phyloP scores from a whole-genome alignment of 2,329 filamentous ascomycete genomes.

The Meredithiella fracta region DNA sequence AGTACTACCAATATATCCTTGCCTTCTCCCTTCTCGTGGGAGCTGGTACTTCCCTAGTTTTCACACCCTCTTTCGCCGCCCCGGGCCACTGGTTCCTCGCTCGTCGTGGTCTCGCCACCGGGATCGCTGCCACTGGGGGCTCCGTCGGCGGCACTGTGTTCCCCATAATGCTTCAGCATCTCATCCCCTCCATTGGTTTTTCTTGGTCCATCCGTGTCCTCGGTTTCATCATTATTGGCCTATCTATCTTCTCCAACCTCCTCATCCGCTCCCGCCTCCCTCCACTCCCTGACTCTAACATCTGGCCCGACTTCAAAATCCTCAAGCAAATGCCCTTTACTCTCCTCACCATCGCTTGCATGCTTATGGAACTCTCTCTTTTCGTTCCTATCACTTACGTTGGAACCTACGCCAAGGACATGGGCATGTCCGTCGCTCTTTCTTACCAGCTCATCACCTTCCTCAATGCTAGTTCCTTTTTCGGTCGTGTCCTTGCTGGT shows the following conservation, averaged over 20 bases:
- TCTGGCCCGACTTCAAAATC: constrained; percentile 43
- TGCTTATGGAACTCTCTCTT: constrained; percentile 54
- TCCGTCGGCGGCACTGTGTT: constrained; percentile 53
- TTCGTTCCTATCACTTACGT: constrained; percentile 66
- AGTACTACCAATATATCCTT: constrained; percentile 69
- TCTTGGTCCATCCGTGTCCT: constrained; percentile 33
- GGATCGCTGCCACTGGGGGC: constrained; percentile 55
- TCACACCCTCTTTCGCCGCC: constrained; percentile 58
- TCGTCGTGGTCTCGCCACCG: constrained; percentile 61
- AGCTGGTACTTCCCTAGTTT: constrained; percentile 56
- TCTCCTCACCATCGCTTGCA: constrained; percentile 44
- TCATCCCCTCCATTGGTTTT: constrained; percentile 33
- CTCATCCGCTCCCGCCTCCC: constrained; percentile 39
- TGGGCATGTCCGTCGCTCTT: constrained; percentile 16
- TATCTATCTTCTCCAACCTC: constrained; percentile 31
- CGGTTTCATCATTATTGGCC: constrained; percentile 32
- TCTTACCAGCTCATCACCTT: constrained; percentile 63
- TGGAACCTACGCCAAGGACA: constrained; percentile 43
- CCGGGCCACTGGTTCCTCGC: constrained; percentile 64
- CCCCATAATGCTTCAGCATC: constrained; percentile 29
- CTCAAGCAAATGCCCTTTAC: constrained; percentile 44
- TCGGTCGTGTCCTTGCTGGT: constrained; percentile 63
- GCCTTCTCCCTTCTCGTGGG: constrained; percentile 60
- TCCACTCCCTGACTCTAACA: constrained; percentile 25
- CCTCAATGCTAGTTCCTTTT: constrained; percentile 60